phyloP scores from a whole-genome alignment of 2,329 filamentous ascomycete genomes.

The Fragosphaeria purpurea region DNA sequence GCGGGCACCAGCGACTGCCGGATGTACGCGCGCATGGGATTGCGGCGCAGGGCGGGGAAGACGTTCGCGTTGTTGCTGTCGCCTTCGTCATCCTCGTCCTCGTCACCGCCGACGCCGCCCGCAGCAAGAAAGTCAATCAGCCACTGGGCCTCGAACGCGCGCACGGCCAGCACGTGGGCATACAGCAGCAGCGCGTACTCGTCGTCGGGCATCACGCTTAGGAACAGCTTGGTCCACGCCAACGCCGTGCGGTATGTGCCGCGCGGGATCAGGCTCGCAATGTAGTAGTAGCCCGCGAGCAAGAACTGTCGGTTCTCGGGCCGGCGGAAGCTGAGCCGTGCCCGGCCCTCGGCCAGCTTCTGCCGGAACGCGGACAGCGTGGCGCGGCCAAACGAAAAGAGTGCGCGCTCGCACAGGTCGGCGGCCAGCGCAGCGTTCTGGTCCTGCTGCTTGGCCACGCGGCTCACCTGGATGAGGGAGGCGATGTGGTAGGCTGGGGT shows the following conservation, averaged over 20 bases:
- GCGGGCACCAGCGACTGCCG: slow-evolving; percentile 70
- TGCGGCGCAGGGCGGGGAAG: neutral
- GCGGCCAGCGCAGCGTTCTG: slow-evolving; percentile 77
- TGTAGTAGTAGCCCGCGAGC: slow-evolving; percentile 81
- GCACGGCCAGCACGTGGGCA: slow-evolving; percentile 76
- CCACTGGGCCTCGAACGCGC: slow-evolving; percentile 65
- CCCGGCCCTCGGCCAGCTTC: slow-evolving; percentile 66
- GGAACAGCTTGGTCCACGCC: slow-evolving; percentile 83
- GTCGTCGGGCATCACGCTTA: slow-evolving; percentile 65
- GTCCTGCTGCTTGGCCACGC: slow-evolving; percentile 75
- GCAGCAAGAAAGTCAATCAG: slow-evolving; percentile 52
- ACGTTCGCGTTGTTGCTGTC: neutral
- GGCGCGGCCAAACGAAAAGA: slow-evolving; percentile 89
- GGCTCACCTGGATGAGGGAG: slow-evolving; percentile 85
- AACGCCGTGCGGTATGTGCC: slow-evolving; percentile 90
- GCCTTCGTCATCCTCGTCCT: slow-evolving; percentile 19
- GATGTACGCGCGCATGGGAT: slow-evolving; percentile 48
- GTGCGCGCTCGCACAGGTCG: slow-evolving; percentile 78
- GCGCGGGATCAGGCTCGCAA: slow-evolving; percentile 74
- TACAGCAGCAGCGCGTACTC: slow-evolving; percentile 75
- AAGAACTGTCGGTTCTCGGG: slow-evolving; percentile 89
- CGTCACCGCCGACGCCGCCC: slow-evolving; percentile 30
- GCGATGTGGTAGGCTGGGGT: slow-evolving; percentile 73
- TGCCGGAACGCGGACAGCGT: slow-evolving; percentile 73
- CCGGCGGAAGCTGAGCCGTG: slow-evolving; percentile 67